Evolutionary conservation across 164 flowering plant species (phyloP).

Genomic region (Berberis thunbergii): DNA sequence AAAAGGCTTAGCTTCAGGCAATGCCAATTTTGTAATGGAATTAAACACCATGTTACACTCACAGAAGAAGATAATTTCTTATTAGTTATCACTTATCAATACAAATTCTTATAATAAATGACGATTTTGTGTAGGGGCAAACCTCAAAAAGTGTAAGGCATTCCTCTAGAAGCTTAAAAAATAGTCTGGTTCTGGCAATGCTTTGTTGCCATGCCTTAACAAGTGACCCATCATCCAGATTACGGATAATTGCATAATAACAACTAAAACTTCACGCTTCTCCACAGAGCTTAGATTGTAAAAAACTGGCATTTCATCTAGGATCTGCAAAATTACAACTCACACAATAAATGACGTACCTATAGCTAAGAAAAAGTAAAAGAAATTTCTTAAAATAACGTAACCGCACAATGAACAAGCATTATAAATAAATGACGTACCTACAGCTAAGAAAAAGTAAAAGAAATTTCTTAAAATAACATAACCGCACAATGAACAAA

Average conservation of each 20-base stretch:
- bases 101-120: constrained; percentile 1
- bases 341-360: not conserved
- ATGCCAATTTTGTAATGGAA: too few species aligned
- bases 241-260: constrained; percentile 78
- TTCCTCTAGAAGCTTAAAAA: constrained; percentile 95
- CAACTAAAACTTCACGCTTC: constrained; percentile 90
- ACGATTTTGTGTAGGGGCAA: constrained; percentile 1
- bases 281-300: constrained; percentile 83
- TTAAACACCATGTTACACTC: too few species aligned
- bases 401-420: too few species aligned
- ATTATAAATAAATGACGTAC: too few species aligned
- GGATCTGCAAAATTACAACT: constrained; percentile 50
- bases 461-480: too few species aligned
- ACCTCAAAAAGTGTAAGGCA: constrained; percentile 92
- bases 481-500: too few species aligned
- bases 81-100: not conserved
- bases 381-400: too few species aligned
- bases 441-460: too few species aligned
- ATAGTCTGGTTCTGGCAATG: constrained; percentile 92
- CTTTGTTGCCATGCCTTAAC: constrained; percentile 98
- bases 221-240: constrained; percentile 89
- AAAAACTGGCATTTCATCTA: constrained; percentile 99
- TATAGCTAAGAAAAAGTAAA: not conserved
- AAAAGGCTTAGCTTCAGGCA: too few species aligned
- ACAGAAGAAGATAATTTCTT: too few species aligned